Evolutionary conservation across 2,329 filamentous ascomycete species (phyloP).

Genomic region (Botryotinia calthae): DNA sequence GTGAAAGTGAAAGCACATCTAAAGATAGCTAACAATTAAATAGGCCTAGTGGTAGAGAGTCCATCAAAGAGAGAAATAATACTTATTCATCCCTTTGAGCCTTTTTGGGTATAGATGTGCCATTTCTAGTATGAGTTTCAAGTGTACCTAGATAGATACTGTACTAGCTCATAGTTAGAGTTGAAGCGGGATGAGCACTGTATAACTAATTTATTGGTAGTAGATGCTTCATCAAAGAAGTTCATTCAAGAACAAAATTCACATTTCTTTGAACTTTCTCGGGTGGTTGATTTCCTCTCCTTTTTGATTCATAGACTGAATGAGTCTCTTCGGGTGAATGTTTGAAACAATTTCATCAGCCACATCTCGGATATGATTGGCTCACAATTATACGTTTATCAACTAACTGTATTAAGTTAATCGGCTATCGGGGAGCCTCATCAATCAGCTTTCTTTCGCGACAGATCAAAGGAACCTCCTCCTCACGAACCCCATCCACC

Average conservation of each 20-base stretch:
- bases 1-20: neutral
- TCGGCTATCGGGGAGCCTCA: conserved; percentile 12
- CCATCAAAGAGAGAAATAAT: neutral
- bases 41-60: neutral
- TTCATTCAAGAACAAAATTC: neutral
- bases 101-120: neutral
- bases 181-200: neutral
- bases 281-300: neutral
- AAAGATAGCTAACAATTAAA: neutral
- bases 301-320: neutral
- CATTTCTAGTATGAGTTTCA: neutral
- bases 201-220: neutral
- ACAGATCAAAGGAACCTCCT: conserved; percentile 20
- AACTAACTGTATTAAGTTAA: conserved; percentile 14
- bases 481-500: conserved; percentile 21
- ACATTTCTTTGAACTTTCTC: neutral
- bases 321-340: conserved; percentile 6
- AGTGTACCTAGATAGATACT: neutral
- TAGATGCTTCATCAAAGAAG: neutral
- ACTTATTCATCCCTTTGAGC: neutral
- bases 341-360: conserved; percentile 9
- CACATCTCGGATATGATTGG: conserved; percentile 19
- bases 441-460: conserved; percentile 20
- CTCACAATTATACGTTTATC: neutral
- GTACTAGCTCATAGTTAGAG: neutral